Conservation (phyloP, 768 basidiomycete genomes). For the Baorangia bicolor region DNA sequence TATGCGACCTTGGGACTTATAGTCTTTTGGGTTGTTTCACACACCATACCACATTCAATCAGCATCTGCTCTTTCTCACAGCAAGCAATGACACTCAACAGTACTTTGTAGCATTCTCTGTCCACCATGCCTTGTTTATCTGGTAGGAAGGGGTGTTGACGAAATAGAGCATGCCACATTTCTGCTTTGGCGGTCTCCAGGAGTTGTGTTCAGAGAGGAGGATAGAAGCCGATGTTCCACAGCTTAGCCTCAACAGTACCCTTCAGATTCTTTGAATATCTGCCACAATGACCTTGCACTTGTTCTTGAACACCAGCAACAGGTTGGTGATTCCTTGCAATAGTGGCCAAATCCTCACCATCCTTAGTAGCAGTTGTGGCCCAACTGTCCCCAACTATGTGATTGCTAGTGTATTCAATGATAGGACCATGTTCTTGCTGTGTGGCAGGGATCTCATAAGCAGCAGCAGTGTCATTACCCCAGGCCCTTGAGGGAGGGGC, state of each 20-base stretch:
- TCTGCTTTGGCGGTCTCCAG: background rate
- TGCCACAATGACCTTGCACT: background rate
- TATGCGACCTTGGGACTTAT: no score
- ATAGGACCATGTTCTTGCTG: no score
- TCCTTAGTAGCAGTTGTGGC: no score
- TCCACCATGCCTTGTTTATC: background rate
- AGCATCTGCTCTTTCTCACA: background rate
- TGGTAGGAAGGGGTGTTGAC: background rate
- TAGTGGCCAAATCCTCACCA: no score
- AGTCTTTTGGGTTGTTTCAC: no score
- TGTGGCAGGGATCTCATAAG: no score
- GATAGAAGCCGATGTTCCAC: background rate
- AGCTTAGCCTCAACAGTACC: background rate
- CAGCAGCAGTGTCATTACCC: no score
- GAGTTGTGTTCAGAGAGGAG: background rate
- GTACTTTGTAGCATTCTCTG: background rate
- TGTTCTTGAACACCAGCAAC: background rate
- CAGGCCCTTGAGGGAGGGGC: no score
- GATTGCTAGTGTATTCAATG: no score
- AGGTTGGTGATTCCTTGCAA: no score
- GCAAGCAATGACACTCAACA: background rate
- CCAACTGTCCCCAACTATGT: no score
- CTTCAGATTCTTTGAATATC: background rate
- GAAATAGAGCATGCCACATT: background rate
- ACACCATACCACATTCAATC: background rate